Base-by-base conservation (phyloP, 352 stramenopile genomes). In the Phytopythium montanum region DNA sequence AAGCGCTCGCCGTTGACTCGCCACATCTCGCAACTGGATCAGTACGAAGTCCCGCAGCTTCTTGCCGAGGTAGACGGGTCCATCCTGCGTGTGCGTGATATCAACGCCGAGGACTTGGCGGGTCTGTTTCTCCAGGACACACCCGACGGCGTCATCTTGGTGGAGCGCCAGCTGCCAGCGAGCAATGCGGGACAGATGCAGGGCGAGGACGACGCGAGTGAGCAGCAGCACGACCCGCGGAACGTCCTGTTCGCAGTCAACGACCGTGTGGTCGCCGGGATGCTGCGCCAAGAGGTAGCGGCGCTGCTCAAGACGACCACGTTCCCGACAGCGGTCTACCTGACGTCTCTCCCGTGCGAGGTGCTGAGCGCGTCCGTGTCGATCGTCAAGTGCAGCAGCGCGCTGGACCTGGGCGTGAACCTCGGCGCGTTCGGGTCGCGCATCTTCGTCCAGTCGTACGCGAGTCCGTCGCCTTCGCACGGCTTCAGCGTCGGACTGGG, bases 291-390 rank as follows among this genome's bases (percentile, higher is more conserved):
- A 19, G 57, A 64, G n/a, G 66, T 86, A 18, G 55, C 75, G 31
- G 65, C 73, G 25, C 63, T 82, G 9, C 45, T 88, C n/a, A 69
- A 65, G 10, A 62, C 49, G 38, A 59, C 70, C 31, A 58, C 66
- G 29, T 53, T 77, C 16, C 75, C 76, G 16, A 52, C 79, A 14
- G 63, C 72, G 14, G 23, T 88, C 26, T 85, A 82, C 55, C 59
- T 84, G 50, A 76, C 69, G 4, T 67, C 64, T 10, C 56, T 87
- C 2, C 76, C 80, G 21, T 69, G 70, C 12, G 74, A 82, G 28
- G 83, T 77, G 46, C 53, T 91, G 19, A 69, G 72, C 23, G 75
- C 83, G 0, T 87, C 71, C 10, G 70, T 88, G 18, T 90, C 83
- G 54, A 89, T 93, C 61, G 69, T 90, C 8, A 81, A 76, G 53